These are phyloP conservation scores for Aspergillus awamori DNA, from an alignment of 2,329 filamentous ascomycete genomes.

Conservation along the genomic window DNA sequence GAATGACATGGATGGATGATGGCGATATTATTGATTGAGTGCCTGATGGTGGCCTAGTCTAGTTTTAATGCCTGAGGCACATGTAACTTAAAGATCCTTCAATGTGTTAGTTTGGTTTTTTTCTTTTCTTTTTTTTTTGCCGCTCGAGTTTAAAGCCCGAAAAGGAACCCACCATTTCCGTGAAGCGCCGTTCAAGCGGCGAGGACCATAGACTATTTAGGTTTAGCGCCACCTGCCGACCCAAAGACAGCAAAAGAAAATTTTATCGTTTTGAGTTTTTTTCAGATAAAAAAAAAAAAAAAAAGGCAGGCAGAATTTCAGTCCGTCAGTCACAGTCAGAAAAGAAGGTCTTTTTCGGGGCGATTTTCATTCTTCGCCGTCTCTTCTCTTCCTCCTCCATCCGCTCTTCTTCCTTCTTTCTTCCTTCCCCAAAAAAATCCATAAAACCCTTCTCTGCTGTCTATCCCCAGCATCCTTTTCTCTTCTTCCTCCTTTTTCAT, in stretches of 20 bases:
- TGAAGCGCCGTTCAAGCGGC: conserved; percentile 18
- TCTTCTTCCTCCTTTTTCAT: conserved; percentile 28
- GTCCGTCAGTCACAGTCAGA: conserved; percentile 2
- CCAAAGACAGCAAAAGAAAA: conserved; percentile 21
- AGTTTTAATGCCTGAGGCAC: conserved; percentile 8
- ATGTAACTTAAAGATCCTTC: neutral
- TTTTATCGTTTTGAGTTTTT: conserved; percentile 39
- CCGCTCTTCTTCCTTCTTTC: conserved; percentile 28
- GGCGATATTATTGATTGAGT: neutral
- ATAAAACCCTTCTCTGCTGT: conserved; percentile 30
- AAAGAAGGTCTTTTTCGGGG: conserved; percentile 12
- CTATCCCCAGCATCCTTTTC: conserved; percentile 29
- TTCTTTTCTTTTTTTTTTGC: conserved; percentile 2
- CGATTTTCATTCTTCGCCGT: conserved; percentile 29
- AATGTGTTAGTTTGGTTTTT: neutral
- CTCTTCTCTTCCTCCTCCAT: conserved; percentile 29
- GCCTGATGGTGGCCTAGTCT: neutral
- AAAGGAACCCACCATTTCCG: conserved; percentile 2
- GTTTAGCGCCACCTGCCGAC: conserved; percentile 27
- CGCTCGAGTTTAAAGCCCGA: conserved; percentile 7
- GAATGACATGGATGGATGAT: neutral
- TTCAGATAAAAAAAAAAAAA: conserved; percentile 26
- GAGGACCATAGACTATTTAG: conserved; percentile 15
- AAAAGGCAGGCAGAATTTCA: conserved; percentile 15
- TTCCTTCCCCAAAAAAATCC: conserved; percentile 18